These are phyloP conservation scores for Zymoseptoria crescenta DNA, from an alignment of 2,329 filamentous ascomycete genomes.

Conservation along the genomic window DNA sequence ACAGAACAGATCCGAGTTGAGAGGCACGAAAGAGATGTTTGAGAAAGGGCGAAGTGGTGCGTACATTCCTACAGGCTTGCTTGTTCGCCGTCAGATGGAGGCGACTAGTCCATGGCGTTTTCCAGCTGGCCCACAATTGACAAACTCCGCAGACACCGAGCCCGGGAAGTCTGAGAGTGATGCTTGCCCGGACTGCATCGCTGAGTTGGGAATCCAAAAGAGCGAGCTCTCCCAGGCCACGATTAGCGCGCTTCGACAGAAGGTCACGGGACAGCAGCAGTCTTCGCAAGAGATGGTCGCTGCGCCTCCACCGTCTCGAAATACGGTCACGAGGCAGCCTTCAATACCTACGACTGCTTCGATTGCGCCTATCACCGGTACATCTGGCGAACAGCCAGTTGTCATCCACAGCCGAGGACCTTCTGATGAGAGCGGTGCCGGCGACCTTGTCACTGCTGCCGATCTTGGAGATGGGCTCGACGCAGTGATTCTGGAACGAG, in stretches of 20 bases:
- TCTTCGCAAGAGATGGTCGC: neutral
- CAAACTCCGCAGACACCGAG: neutral
- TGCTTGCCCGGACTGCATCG: conserved; percentile 28
- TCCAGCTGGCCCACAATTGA: conserved; percentile 1
- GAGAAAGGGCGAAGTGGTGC: conserved; percentile 23
- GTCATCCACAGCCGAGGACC: conserved; percentile 1
- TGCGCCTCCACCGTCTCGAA: neutral
- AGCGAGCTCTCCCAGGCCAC: conserved; percentile 9
- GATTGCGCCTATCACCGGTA: neutral
- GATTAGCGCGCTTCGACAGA: neutral
- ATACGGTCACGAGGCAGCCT: neutral
- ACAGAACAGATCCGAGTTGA: neutral
- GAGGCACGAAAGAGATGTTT: conserved; percentile 20
- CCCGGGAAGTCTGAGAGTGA: conserved; percentile 10
- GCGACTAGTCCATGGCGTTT: conserved; percentile 26
- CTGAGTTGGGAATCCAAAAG: conserved; percentile 23
- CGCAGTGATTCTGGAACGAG: conserved; percentile 35
- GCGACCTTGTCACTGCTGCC: conserved; percentile 9
- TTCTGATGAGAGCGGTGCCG: neutral
- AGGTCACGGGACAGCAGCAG: neutral
- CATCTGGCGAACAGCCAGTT: conserved; percentile 2
- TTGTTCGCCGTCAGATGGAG: conserved; percentile 21
- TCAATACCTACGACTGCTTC: neutral
- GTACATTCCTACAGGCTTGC: conserved; percentile 23
- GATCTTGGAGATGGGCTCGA: conserved; percentile 35